Conservation (phyloP, 257 asterid species). For the Plectranthus barbatus region DNA sequence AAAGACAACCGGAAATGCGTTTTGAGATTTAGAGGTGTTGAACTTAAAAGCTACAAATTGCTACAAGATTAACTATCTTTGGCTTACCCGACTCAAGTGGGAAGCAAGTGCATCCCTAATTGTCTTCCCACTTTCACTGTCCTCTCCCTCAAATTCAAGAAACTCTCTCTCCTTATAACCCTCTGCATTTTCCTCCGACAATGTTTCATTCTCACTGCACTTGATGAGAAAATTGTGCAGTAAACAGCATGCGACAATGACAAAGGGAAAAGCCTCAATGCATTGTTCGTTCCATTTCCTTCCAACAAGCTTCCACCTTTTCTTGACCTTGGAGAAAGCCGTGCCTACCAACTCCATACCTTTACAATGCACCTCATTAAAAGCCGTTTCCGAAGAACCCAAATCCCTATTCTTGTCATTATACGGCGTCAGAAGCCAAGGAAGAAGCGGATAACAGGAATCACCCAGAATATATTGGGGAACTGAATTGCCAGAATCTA, state of each 20-base stretch:
- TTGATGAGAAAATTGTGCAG: slow-evolving; percentile 91
- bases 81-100: slow-evolving; percentile 59
- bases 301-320: slow-evolving; percentile 74
- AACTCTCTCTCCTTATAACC: slow-evolving; percentile 24
- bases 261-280: slow-evolving; percentile 74
- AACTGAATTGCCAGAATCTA: slow-evolving; percentile 41
- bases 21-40: background rate
- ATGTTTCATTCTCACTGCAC: slow-evolving; percentile 77
- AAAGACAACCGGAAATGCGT: slow-evolving; percentile 13
- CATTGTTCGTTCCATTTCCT: slow-evolving; percentile 62
- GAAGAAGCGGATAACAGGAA: slow-evolving; percentile 64
- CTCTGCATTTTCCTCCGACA: slow-evolving; percentile 39
- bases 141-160: slow-evolving; percentile 46
- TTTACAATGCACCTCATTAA: slow-evolving; percentile 46
- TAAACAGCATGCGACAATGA: slow-evolving; percentile 67
- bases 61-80: slow-evolving; percentile 27
- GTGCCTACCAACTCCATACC: slow-evolving; percentile 56
- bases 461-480: slow-evolving; percentile 84
- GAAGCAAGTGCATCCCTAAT: slow-evolving; percentile 66
- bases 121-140: slow-evolving; percentile 50
- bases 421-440: slow-evolving; percentile 79
- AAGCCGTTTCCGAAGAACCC: slow-evolving; percentile 37
- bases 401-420: slow-evolving; percentile 13
- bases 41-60: slow-evolving; percentile 9
- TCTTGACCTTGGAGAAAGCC: slow-evolving; percentile 52